Percentiles rank a stretch among this genome's conserved stretches.
phyloP scores from a whole-genome alignment of 108 stramenopile species.

The Skeletonema menzelii region DNA sequence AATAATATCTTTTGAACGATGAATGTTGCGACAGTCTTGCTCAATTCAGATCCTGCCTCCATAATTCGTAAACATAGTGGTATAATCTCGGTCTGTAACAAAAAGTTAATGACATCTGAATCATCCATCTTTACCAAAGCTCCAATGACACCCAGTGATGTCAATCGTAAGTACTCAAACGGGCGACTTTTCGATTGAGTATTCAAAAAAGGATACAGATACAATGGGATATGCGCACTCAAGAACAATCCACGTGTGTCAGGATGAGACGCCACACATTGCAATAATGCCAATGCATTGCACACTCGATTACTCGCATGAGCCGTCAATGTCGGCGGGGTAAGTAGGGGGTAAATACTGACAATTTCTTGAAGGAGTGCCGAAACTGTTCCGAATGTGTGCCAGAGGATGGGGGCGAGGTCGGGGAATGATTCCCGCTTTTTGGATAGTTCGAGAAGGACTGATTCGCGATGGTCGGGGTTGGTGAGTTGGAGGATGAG shows the following conservation, averaged over 20 bases:
- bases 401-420: constrained; percentile 92
- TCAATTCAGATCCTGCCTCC: constrained; percentile 96
- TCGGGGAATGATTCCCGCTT: constrained; percentile 96
- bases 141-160: constrained; percentile 97
- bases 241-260: constrained; percentile 95
- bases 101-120: constrained; percentile 94
- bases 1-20: constrained; percentile 99
- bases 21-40: constrained; percentile 99
- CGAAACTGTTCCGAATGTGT: constrained; percentile 77
- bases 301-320: constrained; percentile 97
- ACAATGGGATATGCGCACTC: constrained; percentile 95
- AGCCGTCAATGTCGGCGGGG: constrained; percentile 96
- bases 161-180: constrained; percentile 97
- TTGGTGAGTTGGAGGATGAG: constrained; percentile 77
- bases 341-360: constrained; percentile 95
- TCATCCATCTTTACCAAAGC: constrained; percentile 99
- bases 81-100: constrained; percentile 95
- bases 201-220: constrained; percentile 98
- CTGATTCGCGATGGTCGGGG: constrained; percentile 89
- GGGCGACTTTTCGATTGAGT: constrained; percentile 95
- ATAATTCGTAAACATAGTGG: constrained; percentile 81
- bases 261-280: constrained; percentile 98
- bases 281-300: constrained; percentile 97
- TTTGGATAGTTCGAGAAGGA: constrained; percentile 96
- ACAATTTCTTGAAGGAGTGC: constrained; percentile 98